Evolutionary conservation across 371 early-diverging fungal species (phyloP), one percentile per base, ranked within the genome.

Genomic region (Thermomucor indicae-seudaticae): DNA sequence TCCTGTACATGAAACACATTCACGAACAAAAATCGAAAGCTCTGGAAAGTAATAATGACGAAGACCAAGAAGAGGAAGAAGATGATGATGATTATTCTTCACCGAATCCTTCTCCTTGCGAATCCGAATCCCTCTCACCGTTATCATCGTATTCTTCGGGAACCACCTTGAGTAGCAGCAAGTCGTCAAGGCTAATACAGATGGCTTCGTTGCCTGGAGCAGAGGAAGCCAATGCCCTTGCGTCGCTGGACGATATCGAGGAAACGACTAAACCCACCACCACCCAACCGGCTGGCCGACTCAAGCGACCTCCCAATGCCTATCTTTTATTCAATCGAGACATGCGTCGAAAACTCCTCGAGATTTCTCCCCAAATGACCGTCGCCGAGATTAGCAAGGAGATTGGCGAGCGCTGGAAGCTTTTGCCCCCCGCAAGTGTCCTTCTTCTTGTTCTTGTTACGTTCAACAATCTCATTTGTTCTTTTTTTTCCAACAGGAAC

Each of bases 241-340:
- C 47, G 10, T 51, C 55, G 8, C 35, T 55, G 41, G 55, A 55
- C 32, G 60, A 49, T 32, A 49, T 48, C 38, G 55, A 55, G 16
- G 43, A 42, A 38, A 42, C 31, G 19, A 22, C 1, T 39, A 48
- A 27, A 14, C 3, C 24, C 44, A 30, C 17, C 45, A 43, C 2
- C 37, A 14, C 34, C 48, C 52, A 34, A 54, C 59, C 43, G 50
- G 20, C n/a, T n/a, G 58, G 56, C 37, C 65, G 76, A 43, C 54
- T 80, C 25, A 81, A 80, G 54, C 74, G 83, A 24, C 83, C 85
- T 6, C 81, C 81, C 35, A 85, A 85, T 60, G 81, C 82, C 4
- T 85, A 80, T 53, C 51, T 85, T 29, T 55, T 83, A 40, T 83
- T 78, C 47, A 83, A 80, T 53, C 66, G 77, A 43, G 77, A 79